Percentiles rank a stretch among this genome's conserved stretches.
phyloP scores from a whole-genome alignment of 2,329 filamentous ascomycete genomes.

The Chaetomiaceae sp. region DNA sequence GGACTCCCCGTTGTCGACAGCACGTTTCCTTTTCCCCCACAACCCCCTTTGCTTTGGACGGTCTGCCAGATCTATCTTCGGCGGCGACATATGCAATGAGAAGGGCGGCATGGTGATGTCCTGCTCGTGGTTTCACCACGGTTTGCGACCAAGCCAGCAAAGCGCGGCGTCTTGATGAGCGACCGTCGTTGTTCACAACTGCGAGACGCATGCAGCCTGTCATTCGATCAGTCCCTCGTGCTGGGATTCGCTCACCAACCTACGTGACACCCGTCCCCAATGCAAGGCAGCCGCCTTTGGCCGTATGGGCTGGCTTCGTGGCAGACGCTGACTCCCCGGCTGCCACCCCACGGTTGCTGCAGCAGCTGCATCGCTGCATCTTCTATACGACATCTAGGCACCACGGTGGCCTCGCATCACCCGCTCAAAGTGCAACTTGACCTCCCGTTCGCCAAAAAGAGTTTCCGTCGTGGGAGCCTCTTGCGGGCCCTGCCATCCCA shows the following conservation, averaged over 20 bases:
- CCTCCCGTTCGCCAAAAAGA: background rate
- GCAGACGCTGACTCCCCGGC: slow-evolving; percentile 26
- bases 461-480: no score
- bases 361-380: slow-evolving; percentile 20
- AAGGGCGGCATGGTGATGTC: no score
- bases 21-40: no score
- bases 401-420: background rate
- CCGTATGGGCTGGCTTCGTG: slow-evolving; percentile 25
- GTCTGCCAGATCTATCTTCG: no score
- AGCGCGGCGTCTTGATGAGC: no score
- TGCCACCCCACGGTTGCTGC: slow-evolving; percentile 5
- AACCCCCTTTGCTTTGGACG: no score
- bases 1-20: no score
- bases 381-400: slow-evolving; percentile 12
- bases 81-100: no score
- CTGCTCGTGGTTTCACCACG: no score
- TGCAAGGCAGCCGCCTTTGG: slow-evolving; percentile 21
- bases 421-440: slow-evolving; percentile 9
- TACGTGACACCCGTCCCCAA: slow-evolving; percentile 14
- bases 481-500: no score
- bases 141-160: no score
- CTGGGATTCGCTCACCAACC: slow-evolving; percentile 3
- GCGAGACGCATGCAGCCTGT: background rate
- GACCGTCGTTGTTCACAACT: no score
- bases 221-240: slow-evolving; percentile 10